A percentile compares a stretch with the other conserved stretches of the same genome.
These are phyloP conservation scores for Gillenia trifoliata DNA, from an alignment of 306 rosid species.

Conservation along the genomic window DNA sequence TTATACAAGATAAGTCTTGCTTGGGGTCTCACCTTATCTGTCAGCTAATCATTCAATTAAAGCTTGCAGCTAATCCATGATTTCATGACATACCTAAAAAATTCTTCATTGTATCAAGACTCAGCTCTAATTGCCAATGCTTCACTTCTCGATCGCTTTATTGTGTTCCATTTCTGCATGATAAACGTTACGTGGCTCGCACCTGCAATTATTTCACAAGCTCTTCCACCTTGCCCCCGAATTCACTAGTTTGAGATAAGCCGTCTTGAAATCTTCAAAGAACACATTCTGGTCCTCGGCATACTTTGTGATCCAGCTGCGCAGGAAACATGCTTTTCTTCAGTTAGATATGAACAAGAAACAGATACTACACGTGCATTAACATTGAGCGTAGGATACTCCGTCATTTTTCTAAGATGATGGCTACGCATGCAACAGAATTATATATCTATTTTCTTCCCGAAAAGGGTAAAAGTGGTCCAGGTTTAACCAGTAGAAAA, in stretches of 20 bases:
- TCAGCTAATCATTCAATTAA: conserved; percentile 18
- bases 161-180: background rate
- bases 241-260: conserved; percentile 81
- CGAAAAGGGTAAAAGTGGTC: too few relatives aligned
- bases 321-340: conserved; percentile 20
- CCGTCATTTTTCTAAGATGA: background rate
- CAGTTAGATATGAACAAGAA: conserved; percentile 19
- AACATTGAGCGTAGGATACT: background rate
- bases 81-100: background rate
- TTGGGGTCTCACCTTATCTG: background rate
- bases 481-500: too few relatives aligned
- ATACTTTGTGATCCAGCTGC: conserved; percentile 80
- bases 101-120: background rate
- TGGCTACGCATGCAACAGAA: background rate
- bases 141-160: background rate
- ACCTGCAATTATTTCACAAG: conserved; percentile 26
- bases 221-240: conserved; percentile 79
- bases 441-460: too few relatives aligned
- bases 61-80: conserved; percentile 3
- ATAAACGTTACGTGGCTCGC: background rate
- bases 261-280: conserved; percentile 80
- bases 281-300: conserved; percentile 63
- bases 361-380: background rate
- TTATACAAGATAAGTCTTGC: background rate
- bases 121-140: background rate